Percentiles rank a stretch among this genome's conserved stretches.
Evolutionary conservation across 768 basidiomycete species (phyloP).

Genomic region (Hortiboletus campestris): DNA sequence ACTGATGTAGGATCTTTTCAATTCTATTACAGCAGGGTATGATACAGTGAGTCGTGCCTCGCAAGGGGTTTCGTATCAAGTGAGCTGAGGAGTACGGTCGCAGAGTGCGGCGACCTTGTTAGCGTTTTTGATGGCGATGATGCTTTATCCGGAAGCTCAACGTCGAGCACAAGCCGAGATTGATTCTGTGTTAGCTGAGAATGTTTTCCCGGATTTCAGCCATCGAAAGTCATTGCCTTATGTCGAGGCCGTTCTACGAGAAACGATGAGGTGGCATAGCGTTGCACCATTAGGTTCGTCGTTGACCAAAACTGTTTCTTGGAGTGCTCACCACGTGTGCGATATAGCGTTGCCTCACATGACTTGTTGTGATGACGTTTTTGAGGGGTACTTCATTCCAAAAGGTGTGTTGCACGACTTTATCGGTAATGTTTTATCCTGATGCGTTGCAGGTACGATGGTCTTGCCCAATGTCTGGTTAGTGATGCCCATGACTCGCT

Average conservation of each 20-base stretch:
- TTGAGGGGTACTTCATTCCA: constrained; percentile 41
- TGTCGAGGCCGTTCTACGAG: constrained; percentile 30
- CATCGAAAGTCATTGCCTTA: constrained; percentile 27
- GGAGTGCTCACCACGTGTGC: constrained; percentile 4
- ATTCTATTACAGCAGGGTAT: constrained; percentile 21
- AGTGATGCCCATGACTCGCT: not conserved
- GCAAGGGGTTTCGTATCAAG: not conserved
- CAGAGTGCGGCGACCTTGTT: constrained; percentile 25
- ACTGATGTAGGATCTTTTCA: not conserved
- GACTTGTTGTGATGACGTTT: constrained; percentile 40
- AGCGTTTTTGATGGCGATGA: constrained; percentile 30
- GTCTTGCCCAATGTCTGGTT: constrained; percentile 31
- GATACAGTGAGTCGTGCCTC: constrained; percentile 20
- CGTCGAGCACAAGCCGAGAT: constrained; percentile 31
- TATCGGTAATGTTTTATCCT: not conserved
- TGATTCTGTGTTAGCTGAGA: constrained; percentile 18
- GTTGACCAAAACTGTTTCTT: not conserved
- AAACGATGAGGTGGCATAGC: constrained; percentile 34
- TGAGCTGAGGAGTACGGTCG: not conserved
- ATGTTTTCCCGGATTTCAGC: constrained; percentile 24
- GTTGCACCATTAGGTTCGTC: constrained; percentile 29
- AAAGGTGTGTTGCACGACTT: constrained; percentile 26
- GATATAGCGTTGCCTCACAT: constrained; percentile 27
- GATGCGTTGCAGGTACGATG: constrained; percentile 22
- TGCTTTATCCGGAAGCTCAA: constrained; percentile 31